Evolutionary conservation across 495 filamentous ascomycete genomes (phyloP), one percentile per base, ranked within the genome.

Genomic region (Evernia prunastri): DNA sequence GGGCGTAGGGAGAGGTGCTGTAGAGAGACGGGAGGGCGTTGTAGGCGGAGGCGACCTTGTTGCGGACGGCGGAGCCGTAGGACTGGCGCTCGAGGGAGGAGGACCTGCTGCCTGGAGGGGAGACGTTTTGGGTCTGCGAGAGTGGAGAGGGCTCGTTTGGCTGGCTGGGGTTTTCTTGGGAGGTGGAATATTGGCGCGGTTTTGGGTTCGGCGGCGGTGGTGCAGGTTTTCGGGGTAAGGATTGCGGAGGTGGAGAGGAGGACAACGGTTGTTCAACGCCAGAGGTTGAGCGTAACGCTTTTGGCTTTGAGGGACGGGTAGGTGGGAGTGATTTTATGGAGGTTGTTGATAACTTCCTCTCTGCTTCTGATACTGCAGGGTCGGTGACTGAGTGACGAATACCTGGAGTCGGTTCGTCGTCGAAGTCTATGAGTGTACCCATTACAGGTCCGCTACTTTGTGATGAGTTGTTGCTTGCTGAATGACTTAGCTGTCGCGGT

Each of bases 241-340:
- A 70, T 29, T 64, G 63, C 2, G 66, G 40, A 37, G 64, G 56
- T 3, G 70, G 37, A 40, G 64, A 40, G 20, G 23, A 29, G 10
- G 36, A 47, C 43, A 31, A 43, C 39, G 3, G 60, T 53, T 29
- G 42, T 69, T 25, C 51, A 35, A 42, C 37, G 60, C 65, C 72
- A 17, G 73, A 71, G 29, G 70, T 65, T 29, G 76, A 80, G 40
- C 87, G 83, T 11, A 92, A 72, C 9, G 86, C 76, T 8, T 77
- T 75, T n/a, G 89, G 88, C 70, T 92, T 92, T 11, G 79, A 76
- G 1, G 89, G 88, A 53, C 82, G 84, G 6, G 79, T 76, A 0
- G 89, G 88, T 13, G 84, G 82, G 8, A 70, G 62, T n/a, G 64
- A 64, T 39, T 54, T 51, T 25, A 45, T 35, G 37, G 51, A 49